A percentile compares a stretch with the other conserved stretches of the same genome.
Evolutionary conservation across 1,284 basidiomycete species (phyloP).

Genomic region (Boletus smithii): DNA sequence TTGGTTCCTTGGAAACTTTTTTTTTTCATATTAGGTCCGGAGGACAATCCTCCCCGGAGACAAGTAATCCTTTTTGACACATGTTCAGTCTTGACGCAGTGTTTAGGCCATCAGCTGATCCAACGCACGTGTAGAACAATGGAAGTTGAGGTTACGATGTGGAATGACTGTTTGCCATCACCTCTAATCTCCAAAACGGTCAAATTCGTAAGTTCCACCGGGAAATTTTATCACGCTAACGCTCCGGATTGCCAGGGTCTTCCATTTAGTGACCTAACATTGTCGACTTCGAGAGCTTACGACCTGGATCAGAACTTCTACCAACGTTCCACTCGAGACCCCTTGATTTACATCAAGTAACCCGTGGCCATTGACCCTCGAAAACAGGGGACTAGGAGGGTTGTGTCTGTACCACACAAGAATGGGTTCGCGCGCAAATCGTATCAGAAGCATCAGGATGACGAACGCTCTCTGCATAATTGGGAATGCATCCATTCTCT

Average conservation of each 20-base stretch:
- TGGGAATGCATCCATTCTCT: constrained; percentile 30
- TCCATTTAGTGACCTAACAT: constrained; percentile 31
- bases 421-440: constrained; percentile 6
- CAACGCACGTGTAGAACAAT: constrained; percentile 32
- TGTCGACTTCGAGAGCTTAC: constrained; percentile 19
- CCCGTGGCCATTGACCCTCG: constrained; percentile 15
- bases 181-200: constrained; percentile 21
- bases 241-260: constrained; percentile 29
- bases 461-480: constrained; percentile 17
- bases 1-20: constrained; percentile 27
- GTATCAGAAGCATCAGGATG: constrained; percentile 28
- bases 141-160: constrained; percentile 28
- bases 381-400: constrained; percentile 20
- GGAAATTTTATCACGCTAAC: constrained; percentile 27
- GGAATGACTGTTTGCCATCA: constrained; percentile 14
- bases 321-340: constrained; percentile 18
- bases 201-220: constrained; percentile 27
- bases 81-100: constrained; percentile 19
- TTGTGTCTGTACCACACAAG: constrained; percentile 7
- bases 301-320: constrained; percentile 5
- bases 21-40: constrained; percentile 32
- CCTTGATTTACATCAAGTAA: constrained; percentile 17
- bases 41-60: constrained; percentile 19
- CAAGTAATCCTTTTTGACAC: constrained; percentile 26
- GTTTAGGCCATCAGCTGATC: constrained; percentile 29